phyloP scores from a whole-genome alignment of 805 yeast species.

The Kockiozyma suomiensis region DNA sequence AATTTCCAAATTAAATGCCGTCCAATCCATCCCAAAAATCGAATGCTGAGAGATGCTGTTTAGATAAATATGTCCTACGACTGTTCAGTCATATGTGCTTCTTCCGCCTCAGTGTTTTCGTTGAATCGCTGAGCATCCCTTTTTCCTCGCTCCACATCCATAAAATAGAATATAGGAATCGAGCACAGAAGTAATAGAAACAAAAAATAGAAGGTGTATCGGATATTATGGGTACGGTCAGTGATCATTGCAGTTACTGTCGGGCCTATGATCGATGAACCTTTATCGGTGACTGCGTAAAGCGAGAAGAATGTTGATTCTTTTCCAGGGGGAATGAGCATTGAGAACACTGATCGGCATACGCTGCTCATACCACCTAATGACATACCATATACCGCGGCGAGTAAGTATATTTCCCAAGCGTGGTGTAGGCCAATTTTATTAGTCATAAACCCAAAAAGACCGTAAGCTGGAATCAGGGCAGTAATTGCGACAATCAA shows the following conservation, averaged over 20 bases:
- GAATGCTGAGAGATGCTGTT: background rate
- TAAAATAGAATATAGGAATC: constrained; percentile 56
- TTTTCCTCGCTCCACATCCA: constrained; percentile 66
- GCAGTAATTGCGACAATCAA: constrained; percentile 62
- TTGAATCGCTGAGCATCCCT: constrained; percentile 53
- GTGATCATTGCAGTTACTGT: constrained; percentile 69
- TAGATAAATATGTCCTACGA: background rate
- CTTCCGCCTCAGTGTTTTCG: constrained; percentile 37
- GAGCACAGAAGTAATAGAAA: constrained; percentile 56
- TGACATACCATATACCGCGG: constrained; percentile 75
- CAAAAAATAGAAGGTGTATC: constrained; percentile 70
- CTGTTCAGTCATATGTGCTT: background rate
- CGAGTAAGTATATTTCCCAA: constrained; percentile 69
- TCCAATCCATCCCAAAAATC: background rate
- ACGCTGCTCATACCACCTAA: constrained; percentile 73
- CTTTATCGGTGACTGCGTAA: constrained; percentile 78
- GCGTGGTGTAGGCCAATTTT: constrained; percentile 61
- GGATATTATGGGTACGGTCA: constrained; percentile 70
- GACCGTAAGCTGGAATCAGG: constrained; percentile 71
- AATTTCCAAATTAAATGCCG: background rate
- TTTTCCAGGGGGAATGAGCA: constrained; percentile 72
- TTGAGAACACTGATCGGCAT: constrained; percentile 66
- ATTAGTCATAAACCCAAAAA: constrained; percentile 61
- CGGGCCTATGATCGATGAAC: constrained; percentile 76
- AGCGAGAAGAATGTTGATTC: constrained; percentile 77